Evolutionary conservation across 495 filamentous ascomycete genomes (phyloP), one percentile per base, ranked within the genome.

Genomic region (Penicillium cinerascens): DNA sequence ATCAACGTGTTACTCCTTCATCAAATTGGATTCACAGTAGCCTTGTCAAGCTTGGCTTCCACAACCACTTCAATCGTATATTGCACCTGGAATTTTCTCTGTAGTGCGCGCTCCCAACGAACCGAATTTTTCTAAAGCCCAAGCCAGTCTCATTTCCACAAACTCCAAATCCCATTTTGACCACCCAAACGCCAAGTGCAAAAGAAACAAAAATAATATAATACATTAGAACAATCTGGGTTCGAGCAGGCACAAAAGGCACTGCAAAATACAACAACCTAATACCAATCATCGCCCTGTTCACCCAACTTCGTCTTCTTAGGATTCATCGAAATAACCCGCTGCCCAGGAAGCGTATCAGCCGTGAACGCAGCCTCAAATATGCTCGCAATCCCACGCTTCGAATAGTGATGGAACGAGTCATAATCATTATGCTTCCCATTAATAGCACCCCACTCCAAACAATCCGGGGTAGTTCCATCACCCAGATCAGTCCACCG

Each of bases 401-500:
- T 74, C 25, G 76, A 77, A 51, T 82, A 65, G n/a, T 63, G 51
- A 9, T 43, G 43, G 51, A 85, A 82, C 27, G 73, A 75, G 58
- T 83, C 76, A 67, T 79, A 83, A 15, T 65, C 66, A 15, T 67
- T 65, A 0, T 42, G 44, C 25, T 56, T 41, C 6, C 78, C 78
- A 61, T 76, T 79, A 52, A 75, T 63, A 16, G 79, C 74, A 0
- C 67, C 72, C 78, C 78, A 85, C 56, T 83, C 77, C 23, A 49
- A 45, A 0, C 58, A 68, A 38, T 54, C 48, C 6, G 79, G 75
- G 13, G 60, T 65, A 1, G 62, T 70, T 3, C 78, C 78, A 67
- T 81, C 71, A 2, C 82, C 82, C 27, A 85, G 60, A 64, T 85
- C 82, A 51, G 67, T 74, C 82, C 82, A 85, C 20, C 80, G 62